Percentiles rank a stretch among this genome's conserved stretches.
These are phyloP conservation scores for Tephrocybe sp. DNA, from an alignment of 768 basidiomycete genomes.

Conservation along the genomic window DNA sequence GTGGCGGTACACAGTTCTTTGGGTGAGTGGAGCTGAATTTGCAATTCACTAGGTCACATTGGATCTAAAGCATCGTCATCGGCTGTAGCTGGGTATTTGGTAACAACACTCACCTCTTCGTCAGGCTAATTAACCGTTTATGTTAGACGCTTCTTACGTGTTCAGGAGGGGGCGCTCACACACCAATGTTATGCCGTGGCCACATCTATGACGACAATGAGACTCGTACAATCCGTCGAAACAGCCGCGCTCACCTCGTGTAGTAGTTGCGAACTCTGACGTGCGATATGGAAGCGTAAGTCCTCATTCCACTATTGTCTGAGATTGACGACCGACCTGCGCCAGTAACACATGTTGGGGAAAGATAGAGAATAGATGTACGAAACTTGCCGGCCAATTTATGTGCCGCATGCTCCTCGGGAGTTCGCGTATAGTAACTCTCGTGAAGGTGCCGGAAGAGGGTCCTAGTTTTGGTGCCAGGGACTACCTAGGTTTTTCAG, in stretches of 20 bases:
- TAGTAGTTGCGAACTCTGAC: slow-evolving; percentile 56
- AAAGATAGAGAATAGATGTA: slow-evolving; percentile 12
- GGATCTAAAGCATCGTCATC: slow-evolving; percentile 41
- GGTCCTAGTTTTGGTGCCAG: slow-evolving; percentile 10
- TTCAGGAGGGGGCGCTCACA: slow-evolving; percentile 12
- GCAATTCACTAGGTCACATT: slow-evolving; percentile 56
- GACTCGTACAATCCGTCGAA: not conserved
- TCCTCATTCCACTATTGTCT: slow-evolving; percentile 2
- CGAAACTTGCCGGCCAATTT: slow-evolving; percentile 18
- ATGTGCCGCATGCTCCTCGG: slow-evolving; percentile 23
- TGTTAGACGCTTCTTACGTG: slow-evolving; percentile 2
- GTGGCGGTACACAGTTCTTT: slow-evolving; percentile 42
- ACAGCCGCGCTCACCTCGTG: slow-evolving; percentile 35
- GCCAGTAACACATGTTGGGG: slow-evolving; percentile 54
- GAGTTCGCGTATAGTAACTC: slow-evolving; percentile 16
- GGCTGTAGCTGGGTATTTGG: not conserved
- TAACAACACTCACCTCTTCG: slow-evolving; percentile 41
- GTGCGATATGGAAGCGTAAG: slow-evolving; percentile 18
- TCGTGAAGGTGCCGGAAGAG: slow-evolving; percentile 12
- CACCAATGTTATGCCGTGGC: slow-evolving; percentile 51
- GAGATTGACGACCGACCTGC: slow-evolving; percentile 41
- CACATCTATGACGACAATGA: slow-evolving; percentile 37
- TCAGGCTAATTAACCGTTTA: slow-evolving; percentile 40
- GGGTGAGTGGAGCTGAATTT: slow-evolving; percentile 64
- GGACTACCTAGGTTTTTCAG: slow-evolving; percentile 11